Base-by-base conservation (phyloP, 768 basidiomycete genomes). In the Imleria badia region DNA sequence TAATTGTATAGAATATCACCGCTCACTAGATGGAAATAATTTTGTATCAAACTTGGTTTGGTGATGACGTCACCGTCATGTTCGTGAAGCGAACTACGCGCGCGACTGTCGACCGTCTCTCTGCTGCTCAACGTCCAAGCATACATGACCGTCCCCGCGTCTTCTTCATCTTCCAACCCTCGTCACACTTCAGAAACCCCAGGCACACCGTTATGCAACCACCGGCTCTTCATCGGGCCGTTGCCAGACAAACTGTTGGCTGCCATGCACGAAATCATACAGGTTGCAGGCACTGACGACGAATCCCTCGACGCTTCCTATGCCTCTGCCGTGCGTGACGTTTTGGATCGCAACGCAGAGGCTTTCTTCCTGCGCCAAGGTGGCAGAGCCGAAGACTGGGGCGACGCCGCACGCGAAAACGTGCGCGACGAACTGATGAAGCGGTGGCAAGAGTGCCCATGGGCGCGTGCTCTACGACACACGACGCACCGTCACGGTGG, bases 141-240 rank as follows among this genome's bases (percentile, higher is more conserved):
- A 35, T n/a, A 29, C 35, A 66, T 66, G 65, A 2, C 61, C 5
- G 36, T 50, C 35, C 34, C 55, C 3, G 55, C 47, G n/a, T 13
- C 59, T 17, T 45, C 54, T 19, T 45, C 26, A 6, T 4, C 53
- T 6, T 35, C 54, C 26, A 11, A 39, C 40, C 42, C 38, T 1
- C 31, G 13, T 17, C 42, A 3, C 49, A 11, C 51, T 23, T 26
- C 40, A 19, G 39, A 45, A 29, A 11, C 20, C 7, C 19, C 29
- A 42, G 22, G 15, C 19, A 6, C 19, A 23, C 35, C 17, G 6
- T 39, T 44, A 46, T 41, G 45, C n/a, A 74, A 74, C 73, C 55
- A 75, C 51, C 79, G 91, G 30, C 68, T 86, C 48, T 91, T 91
- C 70, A 75, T 93, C 41, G 91, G 91, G 0, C 87, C 90, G 5